A percentile compares a stretch with the other conserved stretches of the same genome.
These are phyloP conservation scores for Aspergillus ibericus DNA, from an alignment of 2,329 filamentous ascomycete species.

Conservation along the genomic window DNA sequence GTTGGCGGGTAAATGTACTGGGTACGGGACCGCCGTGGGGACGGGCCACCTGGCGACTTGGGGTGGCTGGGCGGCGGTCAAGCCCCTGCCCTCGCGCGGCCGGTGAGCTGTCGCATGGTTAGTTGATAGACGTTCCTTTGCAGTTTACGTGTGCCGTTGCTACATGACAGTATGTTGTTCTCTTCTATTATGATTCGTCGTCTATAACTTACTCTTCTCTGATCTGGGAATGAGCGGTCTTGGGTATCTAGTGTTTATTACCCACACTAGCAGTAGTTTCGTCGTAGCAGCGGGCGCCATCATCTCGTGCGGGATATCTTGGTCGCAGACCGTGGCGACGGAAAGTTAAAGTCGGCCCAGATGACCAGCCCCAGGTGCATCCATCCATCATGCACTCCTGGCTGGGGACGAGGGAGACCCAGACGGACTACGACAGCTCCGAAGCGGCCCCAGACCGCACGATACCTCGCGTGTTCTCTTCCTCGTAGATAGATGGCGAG, in stretches of 20 bases:
- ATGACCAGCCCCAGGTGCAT: no score
- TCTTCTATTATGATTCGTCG: not conserved
- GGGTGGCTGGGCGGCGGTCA: constrained; percentile 20
- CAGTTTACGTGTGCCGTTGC: constrained; percentile 11
- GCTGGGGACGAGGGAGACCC: no score
- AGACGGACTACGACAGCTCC: no score
- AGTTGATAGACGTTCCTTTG: constrained; percentile 29
- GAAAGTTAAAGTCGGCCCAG: no score
- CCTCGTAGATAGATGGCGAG: no score
- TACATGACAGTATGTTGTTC: constrained; percentile 13
- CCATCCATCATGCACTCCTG: no score
- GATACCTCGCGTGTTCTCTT: no score
- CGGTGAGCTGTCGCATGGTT: constrained; percentile 16
- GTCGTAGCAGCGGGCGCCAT: no score
- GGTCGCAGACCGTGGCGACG: no score
- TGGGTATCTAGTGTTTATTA: no score
- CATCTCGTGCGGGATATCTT: no score
- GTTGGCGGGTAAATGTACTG: not conserved
- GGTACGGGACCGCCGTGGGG: not conserved
- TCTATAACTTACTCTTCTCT: not conserved
- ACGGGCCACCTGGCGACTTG: not conserved
- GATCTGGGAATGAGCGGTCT: not conserved
- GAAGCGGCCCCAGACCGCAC: no score
- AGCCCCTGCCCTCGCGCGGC: not conserved
- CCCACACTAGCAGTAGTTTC: not conserved